Base-by-base conservation (phyloP, 23 red algal genomes). In the Gracilaria caudata region DNA sequence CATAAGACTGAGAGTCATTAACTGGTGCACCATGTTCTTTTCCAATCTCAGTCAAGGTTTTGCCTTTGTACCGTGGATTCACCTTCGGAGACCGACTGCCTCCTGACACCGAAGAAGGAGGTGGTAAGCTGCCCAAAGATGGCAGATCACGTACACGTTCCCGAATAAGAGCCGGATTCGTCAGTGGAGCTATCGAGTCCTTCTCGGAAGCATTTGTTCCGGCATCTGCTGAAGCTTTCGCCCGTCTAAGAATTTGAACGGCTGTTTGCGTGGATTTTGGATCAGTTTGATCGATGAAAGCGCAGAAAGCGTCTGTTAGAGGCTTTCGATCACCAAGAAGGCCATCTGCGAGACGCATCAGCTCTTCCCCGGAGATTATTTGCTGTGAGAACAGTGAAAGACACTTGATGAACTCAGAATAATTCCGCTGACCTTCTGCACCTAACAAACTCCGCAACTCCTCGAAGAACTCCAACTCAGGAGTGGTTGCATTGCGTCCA, bases 401-500 rank as follows among this genome's bases (percentile, higher is more conserved):
- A 88, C 95, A 98, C 83, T 98, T 98, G 91, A 98, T 98, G 49
- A 98, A 98, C 47, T 98, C 95, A 32, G 78, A 79, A 74, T 94
- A 98, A 21, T 80, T 80, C 51, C 89, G 86, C 40, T 81, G 59
- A 64, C 73, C 78, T 38, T 84, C 68, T 19, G 60, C 43, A 45
- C 89, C 95, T 21, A 98, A 68, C 28, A 82, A 45, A 34, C 73
- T 75, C 20, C 95, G 95, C 25, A 98, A 51, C 63, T 94, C 85
- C 17, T 98, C 95, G 72, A 98, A 98, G 45, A 98, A 96, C 58
- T 74, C 73, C 47, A 95, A 59, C 72, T 95, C 93, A 14, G 56
- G 57, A 23, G 51, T 32, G 16, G 93, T 46, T 13, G 78, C 84
- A 24, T 54, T 60, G 14, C 71, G 36, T 37, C 24, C 55, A 23